These are phyloP conservation scores for Solanum lycopersicoides DNA, from an alignment of 257 asterid species.

Conservation along the genomic window DNA sequence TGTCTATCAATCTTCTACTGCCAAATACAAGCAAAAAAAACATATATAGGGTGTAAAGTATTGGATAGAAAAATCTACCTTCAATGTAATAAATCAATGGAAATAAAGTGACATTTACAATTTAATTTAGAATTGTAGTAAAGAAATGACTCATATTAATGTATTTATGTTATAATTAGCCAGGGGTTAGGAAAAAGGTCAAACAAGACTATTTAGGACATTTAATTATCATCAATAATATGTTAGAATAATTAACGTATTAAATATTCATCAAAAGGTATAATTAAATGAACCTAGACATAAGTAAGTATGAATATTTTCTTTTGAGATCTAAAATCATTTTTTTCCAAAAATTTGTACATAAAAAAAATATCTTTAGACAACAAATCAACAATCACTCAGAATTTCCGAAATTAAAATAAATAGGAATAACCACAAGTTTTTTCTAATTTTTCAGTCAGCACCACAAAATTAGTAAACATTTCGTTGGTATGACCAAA, in stretches of 20 bases:
- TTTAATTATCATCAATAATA: background rate
- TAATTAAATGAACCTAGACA: background rate
- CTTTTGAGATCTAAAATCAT: background rate
- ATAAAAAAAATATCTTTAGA: background rate
- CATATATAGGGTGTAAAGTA: background rate
- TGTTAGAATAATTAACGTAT: background rate
- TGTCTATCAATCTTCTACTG: background rate
- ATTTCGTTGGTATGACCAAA: too few relatives aligned
- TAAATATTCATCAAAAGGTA: background rate
- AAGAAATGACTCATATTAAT: background rate
- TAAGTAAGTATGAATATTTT: too few relatives aligned
- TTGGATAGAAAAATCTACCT: background rate
- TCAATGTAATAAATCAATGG: too few relatives aligned
- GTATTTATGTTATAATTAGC: background rate
- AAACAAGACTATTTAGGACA: background rate
- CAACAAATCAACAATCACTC: background rate
- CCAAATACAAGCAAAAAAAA: background rate
- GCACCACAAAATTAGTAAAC: background rate
- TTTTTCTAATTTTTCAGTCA: too few relatives aligned
- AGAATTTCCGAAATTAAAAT: too few relatives aligned
- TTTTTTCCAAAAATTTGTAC: background rate
- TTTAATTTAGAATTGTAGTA: too few relatives aligned
- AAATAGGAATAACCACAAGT: too few relatives aligned
- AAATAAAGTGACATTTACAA: too few relatives aligned
- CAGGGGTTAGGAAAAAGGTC: background rate